Conservation (phyloP, 2,329 filamentous ascomycete species). For the Neonectria magnoliae region DNA sequence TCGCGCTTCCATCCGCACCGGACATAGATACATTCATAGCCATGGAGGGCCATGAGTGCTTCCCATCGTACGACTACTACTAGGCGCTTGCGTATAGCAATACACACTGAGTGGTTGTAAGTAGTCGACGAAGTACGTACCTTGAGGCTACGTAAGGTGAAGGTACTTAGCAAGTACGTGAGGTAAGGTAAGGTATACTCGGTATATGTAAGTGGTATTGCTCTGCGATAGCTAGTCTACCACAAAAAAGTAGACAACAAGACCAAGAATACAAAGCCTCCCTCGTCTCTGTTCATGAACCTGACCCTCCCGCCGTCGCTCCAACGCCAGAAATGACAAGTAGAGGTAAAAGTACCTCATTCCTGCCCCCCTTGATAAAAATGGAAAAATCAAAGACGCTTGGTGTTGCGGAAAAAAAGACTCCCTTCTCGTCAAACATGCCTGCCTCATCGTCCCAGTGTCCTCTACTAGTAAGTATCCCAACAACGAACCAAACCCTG, state of each 20-base stretch:
- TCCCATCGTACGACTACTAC: background rate
- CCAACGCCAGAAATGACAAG: slow-evolving; percentile 22
- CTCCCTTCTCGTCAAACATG: background rate
- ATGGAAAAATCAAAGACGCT: slow-evolving; percentile 5
- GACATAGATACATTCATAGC: background rate
- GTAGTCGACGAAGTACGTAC: background rate
- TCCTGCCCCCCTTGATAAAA: slow-evolving; percentile 5
- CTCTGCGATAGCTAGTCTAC: slow-evolving; percentile 19
- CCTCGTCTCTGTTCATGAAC: slow-evolving; percentile 19
- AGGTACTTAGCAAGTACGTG: background rate
- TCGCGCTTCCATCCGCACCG: background rate
- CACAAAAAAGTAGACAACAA: slow-evolving; percentile 10
- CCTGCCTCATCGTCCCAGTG: slow-evolving; percentile 5
- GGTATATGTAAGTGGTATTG: slow-evolving; percentile 19
- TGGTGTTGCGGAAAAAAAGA: slow-evolving; percentile 5
- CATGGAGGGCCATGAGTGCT: background rate
- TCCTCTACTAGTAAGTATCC: slow-evolving; percentile 19
- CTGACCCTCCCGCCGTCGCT: slow-evolving; percentile 5
- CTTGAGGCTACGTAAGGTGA: background rate
- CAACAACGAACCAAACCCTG: slow-evolving; percentile 15
- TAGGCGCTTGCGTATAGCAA: background rate
- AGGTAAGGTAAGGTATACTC: background rate
- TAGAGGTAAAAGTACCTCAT: slow-evolving; percentile 5
- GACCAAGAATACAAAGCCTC: slow-evolving; percentile 6
- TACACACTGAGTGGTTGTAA: no score